Evolutionary conservation across 2,329 filamentous ascomycete species (phyloP).

Genomic region (Phialemonium atrogriseum): DNA sequence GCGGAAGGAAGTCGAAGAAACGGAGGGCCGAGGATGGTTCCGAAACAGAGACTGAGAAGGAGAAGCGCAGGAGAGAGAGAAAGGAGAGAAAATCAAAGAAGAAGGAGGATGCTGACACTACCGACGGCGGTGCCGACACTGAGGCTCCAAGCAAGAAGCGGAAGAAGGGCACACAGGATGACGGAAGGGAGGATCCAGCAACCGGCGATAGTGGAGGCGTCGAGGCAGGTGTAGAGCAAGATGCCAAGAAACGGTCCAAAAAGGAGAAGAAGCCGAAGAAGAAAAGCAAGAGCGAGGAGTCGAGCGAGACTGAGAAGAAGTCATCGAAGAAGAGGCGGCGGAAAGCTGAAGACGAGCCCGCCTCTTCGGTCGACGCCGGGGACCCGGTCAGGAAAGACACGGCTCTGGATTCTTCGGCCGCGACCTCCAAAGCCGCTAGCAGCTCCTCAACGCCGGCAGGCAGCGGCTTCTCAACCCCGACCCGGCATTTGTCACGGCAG

Average conservation of each 20-base stretch:
- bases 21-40: slow-evolving; percentile 36
- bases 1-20: slow-evolving; percentile 40
- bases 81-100: slow-evolving; percentile 28
- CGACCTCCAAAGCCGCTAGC: slow-evolving; percentile 27
- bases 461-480: slow-evolving; percentile 26
- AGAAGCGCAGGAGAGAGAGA: slow-evolving; percentile 19
- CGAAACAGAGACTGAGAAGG: slow-evolving; percentile 16
- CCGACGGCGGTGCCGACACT: slow-evolving; percentile 20
- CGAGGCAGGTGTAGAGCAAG: too few relatives aligned
- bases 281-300: slow-evolving; percentile 15
- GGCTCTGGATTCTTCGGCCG: slow-evolving; percentile 15
- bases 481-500: slow-evolving; percentile 66
- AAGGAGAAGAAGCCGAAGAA: slow-evolving; percentile 16
- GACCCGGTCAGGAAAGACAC: slow-evolving; percentile 6
- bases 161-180: too few relatives aligned
- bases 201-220: too few relatives aligned
- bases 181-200: too few relatives aligned
- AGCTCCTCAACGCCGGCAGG: slow-evolving; percentile 37
- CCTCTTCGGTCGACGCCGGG: background rate
- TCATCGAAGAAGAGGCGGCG: slow-evolving; percentile 15
- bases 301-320: slow-evolving; percentile 19
- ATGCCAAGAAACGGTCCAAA: slow-evolving; percentile 33
- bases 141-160: slow-evolving; percentile 39
- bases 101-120: slow-evolving; percentile 25
- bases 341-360: slow-evolving; percentile 9